Base-by-base conservation (phyloP, 2,329 filamentous ascomycete genomes). In the Alternaria rosae region DNA sequence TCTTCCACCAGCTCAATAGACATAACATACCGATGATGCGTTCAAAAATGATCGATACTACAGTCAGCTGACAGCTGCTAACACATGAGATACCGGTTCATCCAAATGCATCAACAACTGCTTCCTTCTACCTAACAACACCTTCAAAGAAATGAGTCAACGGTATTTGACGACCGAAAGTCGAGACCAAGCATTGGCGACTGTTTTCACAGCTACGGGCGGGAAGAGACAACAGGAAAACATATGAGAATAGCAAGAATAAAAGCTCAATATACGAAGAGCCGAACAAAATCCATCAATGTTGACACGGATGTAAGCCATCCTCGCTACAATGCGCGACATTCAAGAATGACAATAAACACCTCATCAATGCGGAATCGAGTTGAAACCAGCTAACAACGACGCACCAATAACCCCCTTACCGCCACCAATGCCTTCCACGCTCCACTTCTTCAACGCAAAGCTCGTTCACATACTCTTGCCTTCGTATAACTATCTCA, bases 191-290 rank as follows among this genome's bases (percentile, higher is more conserved):
- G 35, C 9, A 38, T n/a, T 38, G 11, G 35, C 5, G 9, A 17
- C 35, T 38, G 1, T 17, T 17, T 15, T 38, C 17, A 10, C 4
- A n/a, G 8, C 15, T 38, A 38, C 32, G 8, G n/a, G 32, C 10
- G n/a, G 8, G n/a, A 38, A n/a, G 32, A 38, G 32, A 38, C 4
- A 38, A 1, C 1, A 2, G 0, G 32, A 38, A 15, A 38, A 38
- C 2, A 1, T 38, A 38, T 1, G 2, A 9, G n/a, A 4, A 4
- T 9, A 15, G 1, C 4, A 38, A n/a, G 7, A 10, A 38, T 2
- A 15, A 5, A n/a, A n/a, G n/a, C 15, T 9, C 4, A 5, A 5
- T 15, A 38, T 4, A 4, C 32, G 7, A 38, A 3, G n/a, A 15
- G 32, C 3, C 32, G 15, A 5, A 38, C 32, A 4, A 2, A 4